phyloP scores from a whole-genome alignment of 1,284 basidiomycete genomes.

The Trichosporon inkin region DNA sequence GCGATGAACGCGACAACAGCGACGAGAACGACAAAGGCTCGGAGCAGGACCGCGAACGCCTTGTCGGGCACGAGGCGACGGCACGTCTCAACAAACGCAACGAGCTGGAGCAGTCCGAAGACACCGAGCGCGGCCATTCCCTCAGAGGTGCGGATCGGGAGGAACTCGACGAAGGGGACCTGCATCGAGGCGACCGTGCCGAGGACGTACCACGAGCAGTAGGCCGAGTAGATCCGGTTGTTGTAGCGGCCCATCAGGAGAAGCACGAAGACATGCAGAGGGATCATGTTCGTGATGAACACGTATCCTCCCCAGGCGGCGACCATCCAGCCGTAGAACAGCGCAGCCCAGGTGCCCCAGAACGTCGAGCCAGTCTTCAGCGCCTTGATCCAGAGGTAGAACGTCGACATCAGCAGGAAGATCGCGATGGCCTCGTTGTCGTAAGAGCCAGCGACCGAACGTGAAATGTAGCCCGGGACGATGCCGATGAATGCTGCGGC shows the following conservation, averaged over 20 bases:
- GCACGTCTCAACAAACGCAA: constrained; percentile 88
- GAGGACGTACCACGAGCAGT: constrained; percentile 96
- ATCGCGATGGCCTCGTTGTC: constrained; percentile 99
- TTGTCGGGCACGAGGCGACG: constrained; percentile 84
- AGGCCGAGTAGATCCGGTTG: constrained; percentile 86
- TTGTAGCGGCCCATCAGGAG: constrained; percentile 97
- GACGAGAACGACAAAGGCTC: constrained; percentile 63
- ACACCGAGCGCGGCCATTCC: constrained; percentile 98
- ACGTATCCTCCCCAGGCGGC: constrained; percentile 99
- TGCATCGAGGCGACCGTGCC: constrained; percentile 98
- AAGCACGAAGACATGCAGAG: constrained; percentile 86
- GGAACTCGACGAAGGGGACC: constrained; percentile 98
- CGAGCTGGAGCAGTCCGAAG: constrained; percentile 93
- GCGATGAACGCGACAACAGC: constrained; percentile 69
- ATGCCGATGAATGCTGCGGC: constrained; percentile 99
- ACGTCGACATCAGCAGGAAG: constrained; percentile 99
- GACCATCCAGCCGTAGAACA: constrained; percentile 99
- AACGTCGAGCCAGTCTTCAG: constrained; percentile 89
- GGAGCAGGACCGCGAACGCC: constrained; percentile 83
- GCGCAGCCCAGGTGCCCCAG: constrained; percentile 81
- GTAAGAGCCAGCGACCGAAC: constrained; percentile 97
- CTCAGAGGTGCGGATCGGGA: constrained; percentile 95
- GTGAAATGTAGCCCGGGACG: constrained; percentile 92
- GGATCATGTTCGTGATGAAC: constrained; percentile 99
- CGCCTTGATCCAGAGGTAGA: constrained; percentile 96